Evolutionary conservation across 2,329 filamentous ascomycete genomes (phyloP), one percentile per base, ranked within the genome.

Genomic region (Nannizziopsis barbatae): DNA sequence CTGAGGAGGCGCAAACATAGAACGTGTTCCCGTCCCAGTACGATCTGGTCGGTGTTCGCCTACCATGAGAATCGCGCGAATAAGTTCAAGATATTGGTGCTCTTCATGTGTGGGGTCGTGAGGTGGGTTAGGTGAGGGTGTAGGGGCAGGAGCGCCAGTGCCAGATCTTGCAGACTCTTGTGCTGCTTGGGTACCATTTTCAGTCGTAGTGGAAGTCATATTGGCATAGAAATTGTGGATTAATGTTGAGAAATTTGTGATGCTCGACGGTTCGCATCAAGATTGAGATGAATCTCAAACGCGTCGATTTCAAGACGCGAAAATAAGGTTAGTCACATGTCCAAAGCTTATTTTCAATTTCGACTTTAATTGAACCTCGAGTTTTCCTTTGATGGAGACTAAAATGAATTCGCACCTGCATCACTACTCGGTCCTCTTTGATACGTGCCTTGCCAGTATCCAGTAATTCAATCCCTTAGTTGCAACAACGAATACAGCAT

Each of bases 31-130:
- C 3, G 92, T 98, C 46, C 92, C 92, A 3, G 92, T 98, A 57
- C 86, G 77, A 65, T 98, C 92, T 30, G 87, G 88, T 14, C 92
- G 83, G 62, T 88, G 82, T 66, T 98, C 92, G 60, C 92, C 92
- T 20, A 78, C 71, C 12, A 80, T 72, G 12, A 98, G 75, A 60
- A 96, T 95, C 56, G 86, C 79, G 56, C 81, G 83, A 53, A 96
- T 87, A 20, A 98, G 76, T 58, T 90, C 77, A 51, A 98, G 81
- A 65, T 98, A 98, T 68, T 96, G 92, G 62, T 88, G 74, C 70
- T 98, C 92, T 71, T 96, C 89, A 61, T 95, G 87, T 10, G 52
- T 39, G 30, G 50, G 50, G 49, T 64, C 55, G 45, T 63, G 57
- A 32, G 55, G 50, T 17, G 53, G 54, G 35, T 35, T 43, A 8